Evolutionary conservation across 1,284 basidiomycete species (phyloP), one percentile per base, ranked within the genome.

Genomic region (Spongispora temasekensis): DNA sequence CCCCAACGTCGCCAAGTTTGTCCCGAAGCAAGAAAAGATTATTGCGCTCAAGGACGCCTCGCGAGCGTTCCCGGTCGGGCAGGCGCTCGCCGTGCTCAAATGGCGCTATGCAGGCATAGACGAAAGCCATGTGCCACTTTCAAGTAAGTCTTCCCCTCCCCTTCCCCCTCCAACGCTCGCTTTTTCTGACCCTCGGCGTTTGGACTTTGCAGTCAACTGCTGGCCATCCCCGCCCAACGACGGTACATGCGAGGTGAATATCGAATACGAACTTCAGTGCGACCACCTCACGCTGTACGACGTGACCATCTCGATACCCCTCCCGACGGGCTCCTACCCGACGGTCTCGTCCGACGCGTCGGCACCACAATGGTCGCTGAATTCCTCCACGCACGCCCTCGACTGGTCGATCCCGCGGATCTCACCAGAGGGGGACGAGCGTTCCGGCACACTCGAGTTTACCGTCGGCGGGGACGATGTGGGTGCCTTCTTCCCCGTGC

Each of bases 261-360:
- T 98, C 68, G 97, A 98, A 76, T 99, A 97, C 75, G 95, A 98
- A 75, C 89, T 98, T 53, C 94, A 97, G 74, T 91, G 94, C 62
- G 86, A 90, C 65, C 86, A 85, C 61, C 77, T 97, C 59, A 84
- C 86, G 0, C 81, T 98, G 4, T 87, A 92, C 71, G 93, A 97
- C 71, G 85, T 97, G 34, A 83, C 89, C 67, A 94, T 98, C 64
- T 89, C 91, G 57, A 96, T 98, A 66, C 96, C 97, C 28, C 85
- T 98, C 53, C 95, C 95, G 8, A 77, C 87, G 55, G 93, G 93
- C 53, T 91, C 93, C 3, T 93, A 95, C 72, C 95, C 94, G 1
- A 90, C 89, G 7, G 90, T 98, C 44, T 86, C 90, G 27, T 30
- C 19, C 6, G 48, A 30, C 27, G n/a, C 48, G 4, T n/a, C n/a